Base-by-base conservation (phyloP, 495 filamentous ascomycete genomes). In the Hypoxylon crocopeplum region DNA sequence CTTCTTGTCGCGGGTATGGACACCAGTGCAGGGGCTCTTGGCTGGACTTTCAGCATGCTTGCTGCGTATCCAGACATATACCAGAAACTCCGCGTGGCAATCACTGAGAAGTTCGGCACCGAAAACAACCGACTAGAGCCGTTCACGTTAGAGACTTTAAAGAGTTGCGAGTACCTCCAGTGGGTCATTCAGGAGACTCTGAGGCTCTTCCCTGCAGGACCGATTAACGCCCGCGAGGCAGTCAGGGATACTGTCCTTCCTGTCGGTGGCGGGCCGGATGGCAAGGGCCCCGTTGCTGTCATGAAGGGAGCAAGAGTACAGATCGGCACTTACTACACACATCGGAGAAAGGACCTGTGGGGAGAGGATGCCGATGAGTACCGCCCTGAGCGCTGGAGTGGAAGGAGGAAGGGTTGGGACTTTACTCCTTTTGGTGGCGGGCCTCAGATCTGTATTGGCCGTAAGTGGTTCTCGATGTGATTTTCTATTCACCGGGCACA, bases 351-450 rank as follows among this genome's bases (percentile, higher is more conserved):
- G n/a, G 54, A 49, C n/a, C 22, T 64, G 6, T 64, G 40, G 41
- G 59, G 51, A 6, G 38, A 47, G 7, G 53, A 63, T 33, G 63
- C 52, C 5, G 24, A 58, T 2, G 48, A 47, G n/a, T 64, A 47
- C 16, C 37, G 39, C 2, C 53, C 63, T 1, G 59, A 59, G 25
- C 34, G 59, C 2, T 67, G 53, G 59, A 56, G 77, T 5, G 45
- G 37, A 1, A 58, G 66, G 16, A 40, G 63, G 16, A 64, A 64
- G 1, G 62, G 59, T 0, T 74, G 69, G 69, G 57, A 47, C 21
- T 88, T 78, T 55, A 76, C 86, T 33, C 85, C 85, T 3, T 88
- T 88, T 46, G 84, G 84, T 54, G 84, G 84, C 0, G 85, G 84
- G 0, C 85, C 84, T 7, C 67, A 82, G 17, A 54, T 64, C 1